A percentile compares a stretch with the other conserved stretches of the same genome.
phyloP scores from a whole-genome alignment of 176 grass and related monocot genomes.

The Alopecurus myosuroides region DNA sequence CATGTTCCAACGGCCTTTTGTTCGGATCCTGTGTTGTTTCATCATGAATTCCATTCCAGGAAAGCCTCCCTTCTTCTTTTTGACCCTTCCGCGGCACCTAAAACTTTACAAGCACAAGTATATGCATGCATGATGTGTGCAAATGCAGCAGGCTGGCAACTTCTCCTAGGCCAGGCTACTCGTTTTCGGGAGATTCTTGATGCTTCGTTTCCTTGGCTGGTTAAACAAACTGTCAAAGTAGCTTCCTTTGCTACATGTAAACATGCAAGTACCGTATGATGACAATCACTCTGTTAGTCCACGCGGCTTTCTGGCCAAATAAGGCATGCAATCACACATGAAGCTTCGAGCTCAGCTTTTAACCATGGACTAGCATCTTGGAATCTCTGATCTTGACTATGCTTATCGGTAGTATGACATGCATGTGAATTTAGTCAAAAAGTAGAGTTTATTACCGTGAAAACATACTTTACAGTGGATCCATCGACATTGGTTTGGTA shows the following conservation, averaged over 20 bases:
- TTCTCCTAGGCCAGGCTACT: not conserved
- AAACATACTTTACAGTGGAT: no score
- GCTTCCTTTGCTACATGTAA: not conserved
- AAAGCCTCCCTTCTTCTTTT: not conserved
- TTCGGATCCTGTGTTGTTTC: not conserved
- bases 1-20: not conserved
- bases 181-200: not conserved
- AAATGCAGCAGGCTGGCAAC: not conserved
- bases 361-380: not conserved
- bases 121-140: no score
- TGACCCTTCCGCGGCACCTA: not conserved
- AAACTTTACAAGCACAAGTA: not conserved
- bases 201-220: not conserved
- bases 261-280: no score
- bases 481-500: no score
- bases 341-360: not conserved
- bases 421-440: no score
- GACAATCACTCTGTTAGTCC: not conserved
- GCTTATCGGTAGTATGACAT: no score
- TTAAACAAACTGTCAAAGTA: not conserved
- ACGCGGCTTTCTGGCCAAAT: not conserved
- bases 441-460: no score
- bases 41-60: not conserved
- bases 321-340: not conserved
- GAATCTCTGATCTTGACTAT: no score